phyloP scores from a whole-genome alignment of 106 monocot species.

The Amphibolis antarctica region DNA sequence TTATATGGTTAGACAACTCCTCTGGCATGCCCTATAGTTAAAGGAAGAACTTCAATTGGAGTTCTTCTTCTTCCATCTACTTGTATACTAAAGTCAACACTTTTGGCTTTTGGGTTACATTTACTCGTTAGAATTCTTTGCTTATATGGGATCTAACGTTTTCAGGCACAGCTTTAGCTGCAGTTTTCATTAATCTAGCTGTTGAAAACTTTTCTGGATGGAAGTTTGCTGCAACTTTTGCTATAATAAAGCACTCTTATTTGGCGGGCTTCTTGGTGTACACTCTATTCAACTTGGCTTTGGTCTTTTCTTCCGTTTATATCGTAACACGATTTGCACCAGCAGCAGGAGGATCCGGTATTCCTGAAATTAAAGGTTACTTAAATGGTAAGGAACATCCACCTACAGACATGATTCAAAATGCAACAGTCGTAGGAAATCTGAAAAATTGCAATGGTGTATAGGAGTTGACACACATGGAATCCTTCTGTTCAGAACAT shows the following conservation, averaged over 20 bases:
- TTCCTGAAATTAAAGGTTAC: constrained; percentile 98
- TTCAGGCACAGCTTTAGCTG: constrained; percentile 88
- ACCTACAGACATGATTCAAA: not conserved
- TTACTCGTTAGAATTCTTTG: not conserved
- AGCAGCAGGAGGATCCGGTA: constrained; percentile 99
- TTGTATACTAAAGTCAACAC: not conserved
- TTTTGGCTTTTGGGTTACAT: not conserved
- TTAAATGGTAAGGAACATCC: constrained; percentile 57
- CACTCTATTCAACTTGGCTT: constrained; percentile 60
- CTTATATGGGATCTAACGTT: constrained; percentile 7
- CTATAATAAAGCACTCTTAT: constrained; percentile 86
- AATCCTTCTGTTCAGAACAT: constrained; percentile 91
- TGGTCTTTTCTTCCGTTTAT: constrained; percentile 81
- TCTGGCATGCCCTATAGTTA: no score
- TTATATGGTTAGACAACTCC: no score
- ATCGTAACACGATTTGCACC: constrained; percentile 93
- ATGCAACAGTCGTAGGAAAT: not conserved
- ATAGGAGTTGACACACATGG: constrained; percentile 96
- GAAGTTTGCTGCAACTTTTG: constrained; percentile 88
- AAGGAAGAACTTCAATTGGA: not conserved
- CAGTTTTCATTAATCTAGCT: constrained; percentile 93
- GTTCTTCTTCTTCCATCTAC: not conserved
- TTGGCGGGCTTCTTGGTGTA: constrained; percentile 88
- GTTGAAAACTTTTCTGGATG: constrained; percentile 99
- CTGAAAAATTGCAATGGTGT: constrained; percentile 3